A percentile compares a stretch with the other conserved stretches of the same genome.
These are phyloP conservation scores for Colletotrichum lentis DNA, from an alignment of 2,329 filamentous ascomycete species.

Conservation along the genomic window DNA sequence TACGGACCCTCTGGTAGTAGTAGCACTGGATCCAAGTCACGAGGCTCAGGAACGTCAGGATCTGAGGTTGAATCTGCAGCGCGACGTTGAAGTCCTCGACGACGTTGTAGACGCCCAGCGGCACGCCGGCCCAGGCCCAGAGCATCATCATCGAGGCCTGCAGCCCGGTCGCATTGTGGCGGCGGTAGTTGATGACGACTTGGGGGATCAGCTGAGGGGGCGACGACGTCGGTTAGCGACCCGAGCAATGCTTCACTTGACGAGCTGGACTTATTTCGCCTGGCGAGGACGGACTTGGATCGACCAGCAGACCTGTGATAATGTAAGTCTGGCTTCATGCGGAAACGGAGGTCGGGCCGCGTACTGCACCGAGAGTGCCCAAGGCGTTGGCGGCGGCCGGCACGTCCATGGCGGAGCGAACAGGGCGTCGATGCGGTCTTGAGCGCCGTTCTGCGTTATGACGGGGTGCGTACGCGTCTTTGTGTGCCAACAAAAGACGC, in stretches of 20 bases:
- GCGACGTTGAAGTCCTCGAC: conserved; percentile 54
- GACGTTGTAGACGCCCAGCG: conserved; percentile 64
- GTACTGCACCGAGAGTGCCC: conserved; percentile 66
- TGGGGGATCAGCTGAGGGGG: conserved; percentile 68
- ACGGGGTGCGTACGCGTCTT: background rate
- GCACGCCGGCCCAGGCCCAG: conserved; percentile 73
- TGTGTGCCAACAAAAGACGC: background rate
- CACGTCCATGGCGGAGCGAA: conserved; percentile 55
- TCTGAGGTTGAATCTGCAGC: conserved; percentile 54
- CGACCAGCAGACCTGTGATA: conserved; percentile 67
- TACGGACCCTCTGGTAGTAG: conserved; percentile 52
- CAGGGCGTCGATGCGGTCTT: background rate
- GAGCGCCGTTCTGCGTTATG: background rate
- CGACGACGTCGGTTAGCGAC: background rate
- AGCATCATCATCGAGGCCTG: conserved; percentile 77
- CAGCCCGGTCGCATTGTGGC: conserved; percentile 71
- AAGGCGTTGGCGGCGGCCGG: conserved; percentile 65
- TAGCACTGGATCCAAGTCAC: conserved; percentile 55
- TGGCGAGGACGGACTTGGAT: conserved; percentile 58
- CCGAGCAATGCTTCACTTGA: too few relatives aligned
- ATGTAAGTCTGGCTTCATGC: conserved; percentile 25
- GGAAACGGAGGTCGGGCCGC: conserved; percentile 31
- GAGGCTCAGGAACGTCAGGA: conserved; percentile 54
- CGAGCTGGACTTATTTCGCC: background rate
- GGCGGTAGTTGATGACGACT: conserved; percentile 72